These are phyloP conservation scores for Marasmius sp. DNA, from an alignment of 1,284 basidiomycete species.

Conservation along the genomic window DNA sequence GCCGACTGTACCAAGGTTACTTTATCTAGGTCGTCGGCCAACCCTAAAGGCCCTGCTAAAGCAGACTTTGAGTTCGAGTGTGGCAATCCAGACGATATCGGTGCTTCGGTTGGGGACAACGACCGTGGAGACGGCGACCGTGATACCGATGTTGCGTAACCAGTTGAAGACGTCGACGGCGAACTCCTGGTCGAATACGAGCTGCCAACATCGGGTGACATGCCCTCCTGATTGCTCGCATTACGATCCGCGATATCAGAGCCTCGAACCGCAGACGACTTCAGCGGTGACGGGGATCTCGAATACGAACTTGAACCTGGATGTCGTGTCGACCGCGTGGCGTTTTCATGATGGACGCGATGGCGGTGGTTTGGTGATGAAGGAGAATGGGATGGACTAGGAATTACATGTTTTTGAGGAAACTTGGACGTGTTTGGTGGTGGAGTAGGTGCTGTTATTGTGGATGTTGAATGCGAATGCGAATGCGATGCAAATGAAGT, in stretches of 20 bases:
- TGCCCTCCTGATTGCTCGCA: slow-evolving; percentile 17
- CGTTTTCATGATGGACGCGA: slow-evolving; percentile 13
- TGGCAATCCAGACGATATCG: background rate
- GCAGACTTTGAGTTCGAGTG: background rate
- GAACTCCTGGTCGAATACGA: slow-evolving; percentile 35
- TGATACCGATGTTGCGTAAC: slow-evolving; percentile 43
- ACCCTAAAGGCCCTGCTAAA: background rate
- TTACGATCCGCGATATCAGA: slow-evolving; percentile 5
- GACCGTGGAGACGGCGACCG: slow-evolving; percentile 39
- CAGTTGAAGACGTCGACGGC: slow-evolving; percentile 40
- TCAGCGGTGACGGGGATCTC: background rate
- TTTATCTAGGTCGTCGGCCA: background rate
- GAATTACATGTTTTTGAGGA: slow-evolving; percentile 22
- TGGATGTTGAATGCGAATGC: slow-evolving; percentile 40
- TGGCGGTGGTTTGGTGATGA: slow-evolving; percentile 6
- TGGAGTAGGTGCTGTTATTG: slow-evolving; percentile 36
- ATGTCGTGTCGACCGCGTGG: slow-evolving; percentile 14
- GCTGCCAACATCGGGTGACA: slow-evolving; percentile 11
- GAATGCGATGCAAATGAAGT: slow-evolving; percentile 30
- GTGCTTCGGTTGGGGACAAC: slow-evolving; percentile 1
- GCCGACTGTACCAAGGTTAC: background rate
- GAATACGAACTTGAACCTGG: background rate
- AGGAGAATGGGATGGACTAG: slow-evolving; percentile 17
- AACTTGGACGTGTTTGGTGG: slow-evolving; percentile 28
- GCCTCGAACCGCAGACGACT: slow-evolving; percentile 9